Evolutionary conservation across 106 monocot genomes (phyloP).

Genomic region (Posidonia australis): DNA sequence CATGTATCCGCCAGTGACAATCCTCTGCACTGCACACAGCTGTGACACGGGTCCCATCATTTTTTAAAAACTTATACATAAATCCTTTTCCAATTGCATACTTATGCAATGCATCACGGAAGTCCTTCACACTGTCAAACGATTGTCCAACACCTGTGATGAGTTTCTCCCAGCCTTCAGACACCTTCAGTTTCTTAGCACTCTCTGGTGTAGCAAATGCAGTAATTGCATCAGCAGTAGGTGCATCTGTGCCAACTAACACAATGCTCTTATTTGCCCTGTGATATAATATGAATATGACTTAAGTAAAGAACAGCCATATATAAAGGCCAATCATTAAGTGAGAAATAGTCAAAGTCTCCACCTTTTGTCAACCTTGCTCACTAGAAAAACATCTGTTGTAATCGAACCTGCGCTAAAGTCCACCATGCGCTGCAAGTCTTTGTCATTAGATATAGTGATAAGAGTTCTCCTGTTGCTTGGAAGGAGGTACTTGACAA

Average conservation of each 20-base stretch:
- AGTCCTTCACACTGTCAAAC: slow-evolving; percentile 55
- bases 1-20: slow-evolving; percentile 90
- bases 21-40: slow-evolving; percentile 65
- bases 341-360: background rate
- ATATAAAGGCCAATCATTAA: background rate
- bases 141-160: slow-evolving; percentile 84
- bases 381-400: slow-evolving; percentile 62
- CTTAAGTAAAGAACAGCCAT: no score
- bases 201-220: slow-evolving; percentile 7
- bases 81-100: slow-evolving; percentile 89
- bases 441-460: slow-evolving; percentile 88
- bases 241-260: slow-evolving; percentile 34
- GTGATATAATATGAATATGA: no score
- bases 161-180: slow-evolving; percentile 47
- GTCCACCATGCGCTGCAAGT: slow-evolving; percentile 79
- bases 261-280: slow-evolving; percentile 25
- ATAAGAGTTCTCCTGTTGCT: slow-evolving; percentile 67
- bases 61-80: slow-evolving; percentile 72
- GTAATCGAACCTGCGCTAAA: slow-evolving; percentile 58
- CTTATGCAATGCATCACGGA: slow-evolving; percentile 87
- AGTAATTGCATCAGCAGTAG: slow-evolving; percentile 12
- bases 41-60: slow-evolving; percentile 72
- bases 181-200: slow-evolving; percentile 32
- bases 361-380: slow-evolving; percentile 60
- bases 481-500: slow-evolving; percentile 93